Conservation (phyloP, 148 eudicot species). For the Camellia lanceoleosa region DNA sequence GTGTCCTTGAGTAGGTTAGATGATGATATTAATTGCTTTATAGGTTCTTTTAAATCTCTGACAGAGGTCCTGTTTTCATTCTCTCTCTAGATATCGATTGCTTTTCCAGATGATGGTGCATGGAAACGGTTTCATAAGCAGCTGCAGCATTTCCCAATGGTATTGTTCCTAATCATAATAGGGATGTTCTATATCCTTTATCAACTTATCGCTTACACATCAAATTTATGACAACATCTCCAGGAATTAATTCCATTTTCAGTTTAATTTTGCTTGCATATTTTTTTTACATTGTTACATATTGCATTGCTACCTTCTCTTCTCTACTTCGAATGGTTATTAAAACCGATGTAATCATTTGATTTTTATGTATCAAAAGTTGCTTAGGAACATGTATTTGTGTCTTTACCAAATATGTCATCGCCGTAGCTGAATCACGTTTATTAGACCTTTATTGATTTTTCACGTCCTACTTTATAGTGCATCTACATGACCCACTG, state of each 20-base stretch:
- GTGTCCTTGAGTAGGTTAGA: neutral
- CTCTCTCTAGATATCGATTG: constrained; percentile 69
- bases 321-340: neutral
- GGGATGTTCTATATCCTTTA: neutral
- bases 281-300: neutral
- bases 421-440: neutral
- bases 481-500: constrained; percentile 12
- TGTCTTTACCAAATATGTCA: constrained; percentile 2
- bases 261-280: neutral
- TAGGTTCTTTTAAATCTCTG: constrained; percentile 3
- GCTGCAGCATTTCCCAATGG: constrained; percentile 95
- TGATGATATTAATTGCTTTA: neutral
- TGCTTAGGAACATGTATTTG: neutral
- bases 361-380: neutral
- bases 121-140: constrained; percentile 99
- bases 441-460: neutral
- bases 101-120: constrained; percentile 99
- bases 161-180: constrained; percentile 26
- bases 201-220: neutral
- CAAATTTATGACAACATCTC: neutral
- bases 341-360: neutral
- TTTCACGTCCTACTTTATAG: neutral
- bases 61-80: neutral
- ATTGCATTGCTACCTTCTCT: neutral
- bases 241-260: neutral